Evolutionary conservation across 140 eudicot genomes (phyloP), one percentile per base, ranked within the genome.

Genomic region (Cichorium intybus): DNA sequence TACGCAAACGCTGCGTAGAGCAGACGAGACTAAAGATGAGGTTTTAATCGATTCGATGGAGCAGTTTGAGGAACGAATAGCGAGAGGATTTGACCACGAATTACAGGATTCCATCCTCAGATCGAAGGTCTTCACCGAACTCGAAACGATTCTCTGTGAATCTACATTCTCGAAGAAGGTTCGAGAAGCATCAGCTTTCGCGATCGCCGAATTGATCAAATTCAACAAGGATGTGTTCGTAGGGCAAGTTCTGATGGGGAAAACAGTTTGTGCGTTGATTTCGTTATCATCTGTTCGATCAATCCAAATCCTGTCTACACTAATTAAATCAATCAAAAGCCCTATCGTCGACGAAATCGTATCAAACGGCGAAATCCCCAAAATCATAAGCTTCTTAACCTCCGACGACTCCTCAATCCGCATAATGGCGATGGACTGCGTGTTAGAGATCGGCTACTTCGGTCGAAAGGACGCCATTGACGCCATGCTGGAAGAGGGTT

Each of bases 391-490:
- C 14, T 53, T 70, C 2, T 14, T 91, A 41, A 60, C 27, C 18
- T 71, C 65, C 0, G 71, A 72, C 0, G 87, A 87, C 8, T 15
- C 67, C 18, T 49, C 61, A 0, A 37, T 74, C 5, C 59, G 56
- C 3, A 28, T 65, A 31, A 52, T 59, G 62, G 98, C 92, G 20
- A 23, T 87, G 80, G 87, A 88, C 0, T 87, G 92, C 39, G 79
- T 87, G 17, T 68, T 87, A 9, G 95, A 85, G 66, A 91, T 91
- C 2, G 98, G 96, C 2, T 91, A 87, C 59, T 91, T 55, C 45
- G 96, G 98, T 3, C 48, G 98, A 34, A 91, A 90, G 60, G 96
- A 90, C 48, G 90, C 96, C 10, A 65, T 90, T 7, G 95, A 90
- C 11, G 84, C 87, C 45, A 87, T 88, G 98, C 1, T 91, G 67